phyloP scores from a whole-genome alignment of 2,329 filamentous ascomycete genomes.

The Arthrobotrys musiformis region DNA sequence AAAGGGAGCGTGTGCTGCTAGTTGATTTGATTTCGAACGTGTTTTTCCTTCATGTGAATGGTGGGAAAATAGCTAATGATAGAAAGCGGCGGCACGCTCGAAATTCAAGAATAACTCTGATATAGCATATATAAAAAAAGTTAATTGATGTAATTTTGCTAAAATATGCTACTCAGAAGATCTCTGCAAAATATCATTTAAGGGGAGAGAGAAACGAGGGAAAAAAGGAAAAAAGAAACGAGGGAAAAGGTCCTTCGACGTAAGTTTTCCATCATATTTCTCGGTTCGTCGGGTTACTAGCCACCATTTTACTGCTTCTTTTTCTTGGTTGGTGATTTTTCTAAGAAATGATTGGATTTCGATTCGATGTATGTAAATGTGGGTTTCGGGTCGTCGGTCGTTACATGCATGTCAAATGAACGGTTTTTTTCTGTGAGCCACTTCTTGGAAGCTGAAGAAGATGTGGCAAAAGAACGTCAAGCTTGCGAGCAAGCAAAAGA shows the following conservation, averaged over 20 bases:
- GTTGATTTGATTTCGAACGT: not conserved
- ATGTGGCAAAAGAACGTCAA: slow-evolving; percentile 49
- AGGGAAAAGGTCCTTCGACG: not conserved
- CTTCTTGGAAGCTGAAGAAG: slow-evolving; percentile 40
- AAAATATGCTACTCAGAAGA: slow-evolving; percentile 6
- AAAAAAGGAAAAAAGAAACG: not conserved
- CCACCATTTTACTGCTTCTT: slow-evolving; percentile 26
- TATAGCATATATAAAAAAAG: not conserved
- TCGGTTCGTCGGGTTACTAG: slow-evolving; percentile 11
- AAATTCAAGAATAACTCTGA: too few species aligned
- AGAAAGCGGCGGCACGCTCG: slow-evolving; percentile 32
- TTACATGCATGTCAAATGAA: slow-evolving; percentile 12
- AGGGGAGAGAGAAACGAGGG: not conserved
- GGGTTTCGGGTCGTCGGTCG: not conserved
- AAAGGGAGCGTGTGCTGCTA: not conserved
- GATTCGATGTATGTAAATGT: slow-evolving; percentile 12
- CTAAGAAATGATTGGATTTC: slow-evolving; percentile 12
- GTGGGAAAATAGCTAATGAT: slow-evolving; percentile 51
- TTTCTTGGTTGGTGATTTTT: slow-evolving; percentile 4
- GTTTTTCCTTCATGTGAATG: slow-evolving; percentile 53
- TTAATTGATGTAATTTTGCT: slow-evolving; percentile 37
- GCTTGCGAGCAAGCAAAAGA: not conserved
- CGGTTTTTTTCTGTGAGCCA: slow-evolving; percentile 20
- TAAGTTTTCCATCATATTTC: slow-evolving; percentile 7
- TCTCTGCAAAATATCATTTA: not conserved